These are phyloP conservation scores for Auricularia sp. DNA, from an alignment of 768 basidiomycete genomes.

Conservation along the genomic window DNA sequence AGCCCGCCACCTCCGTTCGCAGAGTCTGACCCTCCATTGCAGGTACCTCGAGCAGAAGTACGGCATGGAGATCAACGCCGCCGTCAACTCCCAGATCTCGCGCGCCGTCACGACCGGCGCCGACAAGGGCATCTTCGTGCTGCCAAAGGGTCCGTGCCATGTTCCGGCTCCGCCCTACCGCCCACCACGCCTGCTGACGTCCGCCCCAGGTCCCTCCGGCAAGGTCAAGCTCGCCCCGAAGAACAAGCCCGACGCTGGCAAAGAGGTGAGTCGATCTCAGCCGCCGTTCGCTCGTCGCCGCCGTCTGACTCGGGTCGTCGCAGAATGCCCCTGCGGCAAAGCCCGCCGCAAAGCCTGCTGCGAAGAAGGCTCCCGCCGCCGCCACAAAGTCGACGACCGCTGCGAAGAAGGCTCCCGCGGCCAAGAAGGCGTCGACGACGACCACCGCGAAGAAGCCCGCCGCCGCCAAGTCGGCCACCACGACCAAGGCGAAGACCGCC, in stretches of 20 bases:
- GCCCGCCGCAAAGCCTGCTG: constrained; percentile 34
- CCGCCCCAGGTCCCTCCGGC: constrained; percentile 40
- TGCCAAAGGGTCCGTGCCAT: constrained; percentile 67
- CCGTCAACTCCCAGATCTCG: constrained; percentile 70
- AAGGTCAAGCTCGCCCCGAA: constrained; percentile 68
- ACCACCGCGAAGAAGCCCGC: constrained; percentile 31
- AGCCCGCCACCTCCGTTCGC: constrained; percentile 5
- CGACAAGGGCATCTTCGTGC: constrained; percentile 71
- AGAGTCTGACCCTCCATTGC: constrained; percentile 6
- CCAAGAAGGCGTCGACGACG: constrained; percentile 2
- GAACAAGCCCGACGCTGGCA: constrained; percentile 42
- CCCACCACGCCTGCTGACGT: constrained; percentile 17
- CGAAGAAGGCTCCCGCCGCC: constrained; percentile 24
- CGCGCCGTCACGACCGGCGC: constrained; percentile 73
- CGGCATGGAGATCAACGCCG: constrained; percentile 65
- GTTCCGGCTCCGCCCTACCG: not conserved
- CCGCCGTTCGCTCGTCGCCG: not conserved
- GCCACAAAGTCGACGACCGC: constrained; percentile 24
- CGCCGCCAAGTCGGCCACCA: constrained; percentile 21
- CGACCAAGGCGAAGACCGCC: constrained; percentile 25
- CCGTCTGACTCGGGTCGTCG: constrained; percentile 4
- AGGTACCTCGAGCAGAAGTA: constrained; percentile 82
- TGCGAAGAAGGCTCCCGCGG: constrained; percentile 13
- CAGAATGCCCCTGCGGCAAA: constrained; percentile 25
- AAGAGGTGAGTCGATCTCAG: constrained; percentile 42